Evolutionary conservation across 768 basidiomycete genomes (phyloP).

Genomic region (Lenzites betulinus): DNA sequence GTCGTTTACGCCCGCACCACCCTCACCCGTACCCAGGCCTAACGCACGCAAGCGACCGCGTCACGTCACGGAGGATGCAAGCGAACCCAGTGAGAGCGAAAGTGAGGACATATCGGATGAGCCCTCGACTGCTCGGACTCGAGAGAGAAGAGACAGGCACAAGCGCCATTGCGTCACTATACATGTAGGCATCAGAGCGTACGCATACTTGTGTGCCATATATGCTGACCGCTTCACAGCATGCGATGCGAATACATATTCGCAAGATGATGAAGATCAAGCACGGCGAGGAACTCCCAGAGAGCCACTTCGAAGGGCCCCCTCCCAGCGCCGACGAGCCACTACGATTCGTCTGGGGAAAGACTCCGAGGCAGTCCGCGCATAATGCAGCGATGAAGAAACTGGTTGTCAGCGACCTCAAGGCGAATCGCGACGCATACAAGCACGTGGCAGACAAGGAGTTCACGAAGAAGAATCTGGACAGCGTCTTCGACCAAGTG

Average conservation of each 20-base stretch:
- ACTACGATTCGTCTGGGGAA: slow-evolving; percentile 79
- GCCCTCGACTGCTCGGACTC: slow-evolving; percentile 32
- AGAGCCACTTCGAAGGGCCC: slow-evolving; percentile 58
- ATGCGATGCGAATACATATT: slow-evolving; percentile 72
- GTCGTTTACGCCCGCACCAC: slow-evolving; percentile 30
- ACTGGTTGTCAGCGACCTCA: slow-evolving; percentile 61
- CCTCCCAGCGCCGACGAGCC: slow-evolving; percentile 49
- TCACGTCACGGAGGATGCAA: slow-evolving; percentile 40
- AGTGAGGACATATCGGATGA: slow-evolving; percentile 40
- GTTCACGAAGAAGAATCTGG: slow-evolving; percentile 61
- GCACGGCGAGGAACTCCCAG: slow-evolving; percentile 59
- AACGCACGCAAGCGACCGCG: slow-evolving; percentile 30
- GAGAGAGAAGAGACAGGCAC: slow-evolving; percentile 57
- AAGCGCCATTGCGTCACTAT: slow-evolving; percentile 68
- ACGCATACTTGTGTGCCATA: not conserved
- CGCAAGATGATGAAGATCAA: slow-evolving; percentile 58
- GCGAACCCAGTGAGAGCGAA: slow-evolving; percentile 25
- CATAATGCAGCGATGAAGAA: slow-evolving; percentile 75
- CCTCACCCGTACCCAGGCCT: slow-evolving; percentile 37
- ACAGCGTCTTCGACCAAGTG: slow-evolving; percentile 67
- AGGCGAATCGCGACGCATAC: slow-evolving; percentile 55
- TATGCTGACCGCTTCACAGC: slow-evolving; percentile 39
- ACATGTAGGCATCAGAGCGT: slow-evolving; percentile 46
- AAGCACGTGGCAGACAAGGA: slow-evolving; percentile 66
- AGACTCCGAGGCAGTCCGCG: slow-evolving; percentile 71